phyloP scores from a whole-genome alignment of 2,329 filamentous ascomycete species.

The Fusarium bulbicola region DNA sequence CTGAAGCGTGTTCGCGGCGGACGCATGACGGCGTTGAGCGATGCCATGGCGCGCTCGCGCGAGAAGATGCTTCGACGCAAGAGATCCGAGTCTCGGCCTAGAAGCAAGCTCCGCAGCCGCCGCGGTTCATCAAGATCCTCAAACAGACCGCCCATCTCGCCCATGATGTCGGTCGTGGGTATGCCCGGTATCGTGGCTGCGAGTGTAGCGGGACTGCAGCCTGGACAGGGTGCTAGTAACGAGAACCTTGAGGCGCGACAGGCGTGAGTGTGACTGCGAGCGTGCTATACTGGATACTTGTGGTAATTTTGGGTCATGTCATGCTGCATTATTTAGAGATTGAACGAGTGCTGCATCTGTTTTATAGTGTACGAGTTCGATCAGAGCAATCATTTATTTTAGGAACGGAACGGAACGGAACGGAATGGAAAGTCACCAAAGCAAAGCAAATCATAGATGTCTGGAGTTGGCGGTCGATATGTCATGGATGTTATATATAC shows the following conservation, averaged over 20 bases:
- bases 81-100: conserved; percentile 30
- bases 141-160: conserved; percentile 32
- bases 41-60: conserved; percentile 26
- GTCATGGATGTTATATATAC: not conserved
- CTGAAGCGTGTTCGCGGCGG: conserved; percentile 28
- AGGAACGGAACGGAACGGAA: not conserved
- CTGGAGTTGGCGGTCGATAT: conserved; percentile 15
- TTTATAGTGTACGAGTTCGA: conserved; percentile 14
- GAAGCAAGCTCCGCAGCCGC: conserved; percentile 29
- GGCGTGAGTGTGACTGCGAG: not conserved
- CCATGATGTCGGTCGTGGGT: conserved; percentile 35
- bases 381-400: conserved; percentile 24
- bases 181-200: conserved; percentile 36
- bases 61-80: conserved; percentile 33
- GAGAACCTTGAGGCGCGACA: conserved; percentile 16
- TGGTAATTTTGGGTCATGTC: not conserved
- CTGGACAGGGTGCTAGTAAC: conserved; percentile 5
- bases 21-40: conserved; percentile 30
- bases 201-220: conserved; percentile 26
- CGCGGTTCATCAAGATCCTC: conserved; percentile 31
- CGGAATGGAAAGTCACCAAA: not conserved
- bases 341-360: conserved; percentile 10
- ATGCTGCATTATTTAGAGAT: conserved; percentile 10
- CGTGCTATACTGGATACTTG: not conserved
- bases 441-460: conserved; percentile 6